Evolutionary conservation across 2,329 filamentous ascomycete genomes (phyloP), one percentile per base, ranked within the genome.

Genomic region (Laburnicola sp.): DNA sequence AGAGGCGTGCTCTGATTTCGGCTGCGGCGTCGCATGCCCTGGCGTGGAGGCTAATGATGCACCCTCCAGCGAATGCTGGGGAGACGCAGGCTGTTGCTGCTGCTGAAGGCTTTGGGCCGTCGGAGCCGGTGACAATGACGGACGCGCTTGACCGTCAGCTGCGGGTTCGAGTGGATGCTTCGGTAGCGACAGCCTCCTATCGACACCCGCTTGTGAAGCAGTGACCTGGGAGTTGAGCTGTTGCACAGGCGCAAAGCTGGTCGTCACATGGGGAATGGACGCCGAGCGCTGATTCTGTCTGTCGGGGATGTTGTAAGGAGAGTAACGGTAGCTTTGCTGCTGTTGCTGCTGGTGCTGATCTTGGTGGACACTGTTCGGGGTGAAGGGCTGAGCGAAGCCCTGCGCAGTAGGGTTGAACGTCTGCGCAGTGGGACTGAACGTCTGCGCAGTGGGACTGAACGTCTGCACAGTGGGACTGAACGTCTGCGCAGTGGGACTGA

Each of bases 281-380:
- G 75, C 71, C 2, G 77, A 74, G 28, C 77, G 74, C 31, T 74
- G 72, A 48, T 76, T 76, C 22, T 61, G 64, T 31, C 72, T 72
- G 26, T 69, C 41, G 68, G 76, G 66, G 73, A 81, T 50, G 70
- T 76, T 42, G 71, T 73, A 82, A 2, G 78, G 78, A 16, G 74
- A 65, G 43, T 76, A 73, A 10, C 77, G 68, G 56, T 74, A 76
- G 45, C 54, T 65, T 43, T 65, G 66, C 3, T 34, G 54, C n/a
- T 48, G 34, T 22, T 56, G 40, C 22, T 52, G 51, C 41, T 61
- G 60, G 40, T 67, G 64, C 16, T 16, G 16, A 16, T 16, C 16
- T 16, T 16, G 16, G 16, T 16, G 16, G 16, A 16, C n/a, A 60
- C 58, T 21, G 58, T 56, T 62, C 7, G 64, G 58, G 39, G 60